Evolutionary conservation across 1,284 basidiomycete genomes (phyloP).

Genomic region (Trichosporon ovoides): DNA sequence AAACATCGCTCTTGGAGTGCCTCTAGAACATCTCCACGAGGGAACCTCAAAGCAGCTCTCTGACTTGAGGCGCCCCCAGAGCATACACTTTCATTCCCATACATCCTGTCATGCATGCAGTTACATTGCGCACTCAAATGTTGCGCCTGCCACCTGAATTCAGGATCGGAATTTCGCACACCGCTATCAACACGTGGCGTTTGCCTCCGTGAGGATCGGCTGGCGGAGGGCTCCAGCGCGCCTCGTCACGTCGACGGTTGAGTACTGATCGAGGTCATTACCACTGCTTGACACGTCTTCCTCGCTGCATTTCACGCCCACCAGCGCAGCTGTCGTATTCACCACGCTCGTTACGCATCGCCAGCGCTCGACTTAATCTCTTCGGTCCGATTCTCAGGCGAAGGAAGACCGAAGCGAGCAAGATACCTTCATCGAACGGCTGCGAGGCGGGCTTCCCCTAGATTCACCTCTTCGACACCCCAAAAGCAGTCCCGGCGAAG

Average conservation of each 20-base stretch:
- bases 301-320: too few species aligned
- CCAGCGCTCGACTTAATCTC: neutral
- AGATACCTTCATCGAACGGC: neutral
- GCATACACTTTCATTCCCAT: too few species aligned
- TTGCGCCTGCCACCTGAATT: neutral
- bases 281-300: neutral
- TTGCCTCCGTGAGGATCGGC: neutral
- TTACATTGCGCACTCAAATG: neutral
- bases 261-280: neutral
- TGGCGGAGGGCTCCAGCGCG: constrained; percentile 10
- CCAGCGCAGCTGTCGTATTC: constrained; percentile 1
- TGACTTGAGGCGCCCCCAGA: too few species aligned
- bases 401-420: neutral
- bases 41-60: too few species aligned
- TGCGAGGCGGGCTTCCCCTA: constrained; percentile 1
- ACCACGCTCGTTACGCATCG: constrained; percentile 2
- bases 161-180: neutral
- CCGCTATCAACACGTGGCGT: neutral
- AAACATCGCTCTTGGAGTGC: too few species aligned
- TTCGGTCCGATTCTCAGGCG: neutral
- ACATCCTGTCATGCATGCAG: too few species aligned
- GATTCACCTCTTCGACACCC: neutral
- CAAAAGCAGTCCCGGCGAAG: constrained; percentile 10
- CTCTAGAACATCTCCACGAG: too few species aligned
- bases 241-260: constrained; percentile 17